Base-by-base conservation (phyloP, 192 early-diverging fungal species). In the Backusella luteola region DNA sequence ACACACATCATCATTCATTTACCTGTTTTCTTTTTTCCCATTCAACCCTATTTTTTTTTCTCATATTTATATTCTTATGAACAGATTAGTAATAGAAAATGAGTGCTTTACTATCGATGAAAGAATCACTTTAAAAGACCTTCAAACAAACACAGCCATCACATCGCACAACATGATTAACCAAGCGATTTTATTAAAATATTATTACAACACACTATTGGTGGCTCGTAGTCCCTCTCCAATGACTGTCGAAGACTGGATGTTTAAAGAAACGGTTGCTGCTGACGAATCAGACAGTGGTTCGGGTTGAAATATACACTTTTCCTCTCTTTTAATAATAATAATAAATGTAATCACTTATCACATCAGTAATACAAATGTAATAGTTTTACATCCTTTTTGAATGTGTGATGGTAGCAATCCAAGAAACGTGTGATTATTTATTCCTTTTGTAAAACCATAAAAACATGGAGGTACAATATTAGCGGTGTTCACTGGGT, bases 181-280 rank as follows among this genome's bases (percentile, higher is more conserved):
- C 29, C 56, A 63, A 63, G 56, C 11, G 9, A 26, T 29, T 26
- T 63, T n/a, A 49, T 49, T 63, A 63, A 63, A 14, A 63, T 26
- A 29, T 23, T 26, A 29, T 23, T 63, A 63, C 19, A 49, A 49
- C 26, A 26, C 23, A 63, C 7, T 63, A 63, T 63, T 63, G 26
- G 56, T 23, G 23, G 23, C 56, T 29, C 56, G 56, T 63, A 63
- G 29, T 29, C 56, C 56, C 26, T 63, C 56, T 63, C 21, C 6
- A 63, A 63, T 63, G 56, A 63, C 56, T 7, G 56, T 63, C 21
- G 23, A 63, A 63, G 56, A 63, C 23, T 63, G 56, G 56, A 63
- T 63, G 56, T 63, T 63, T 29, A 63, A 63, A 63, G 56, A 63
- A 29, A 29, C 56, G 8, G 56, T 63, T 63, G 9, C 21, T 63